Base-by-base conservation (phyloP, 1,139 yeast species). In the Hansenula anomala region DNA sequence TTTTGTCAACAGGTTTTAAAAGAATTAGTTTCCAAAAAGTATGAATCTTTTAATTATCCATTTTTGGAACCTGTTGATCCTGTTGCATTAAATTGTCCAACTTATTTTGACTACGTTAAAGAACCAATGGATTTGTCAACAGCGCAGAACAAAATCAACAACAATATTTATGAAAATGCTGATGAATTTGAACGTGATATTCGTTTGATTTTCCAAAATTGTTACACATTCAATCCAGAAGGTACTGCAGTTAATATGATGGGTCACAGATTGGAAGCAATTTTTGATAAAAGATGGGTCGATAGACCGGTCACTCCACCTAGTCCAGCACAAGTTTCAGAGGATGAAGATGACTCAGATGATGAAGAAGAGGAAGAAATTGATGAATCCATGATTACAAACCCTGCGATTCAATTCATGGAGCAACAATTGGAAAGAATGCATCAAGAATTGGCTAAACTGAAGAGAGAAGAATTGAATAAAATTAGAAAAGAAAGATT, bases 51-150 rank as follows among this genome's bases (percentile, higher is more conserved):
- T 57, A 82, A 92, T 48, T 92, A 83, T 63, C 97, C 98, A 26
- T 92, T 92, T 56, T 66, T 92, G 55, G 83, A 77, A 44, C 98
- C 99, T 1, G 98, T 92, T 34, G 98, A 94, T 60, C 92, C 97
- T 0, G 89, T 89, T 26, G 96, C 96, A 10, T 73, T 90, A 54
- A 89, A 88, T 56, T 83, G 95, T 50, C 98, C 98, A 26, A 80
- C 89, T 37, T 92, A 94, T 62, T 73, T 75, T 54, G 92, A 90
- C 49, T 68, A 88, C 43, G 81, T 92, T 43, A 88, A 87, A 61
- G 76, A 80, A 51, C 98, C 99, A 42, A 94, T 92, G 98, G 99
- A 92, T 64, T 71, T 92, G 52, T 80, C 94, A 32, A 89, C 97
- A 0, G 75, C 92, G 43, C 83, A 81, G 53, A 73, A 79, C 38